Evolutionary conservation across 495 filamentous ascomycete species (phyloP), one percentile per base, ranked within the genome.

Genomic region (Evernia prunastri): DNA sequence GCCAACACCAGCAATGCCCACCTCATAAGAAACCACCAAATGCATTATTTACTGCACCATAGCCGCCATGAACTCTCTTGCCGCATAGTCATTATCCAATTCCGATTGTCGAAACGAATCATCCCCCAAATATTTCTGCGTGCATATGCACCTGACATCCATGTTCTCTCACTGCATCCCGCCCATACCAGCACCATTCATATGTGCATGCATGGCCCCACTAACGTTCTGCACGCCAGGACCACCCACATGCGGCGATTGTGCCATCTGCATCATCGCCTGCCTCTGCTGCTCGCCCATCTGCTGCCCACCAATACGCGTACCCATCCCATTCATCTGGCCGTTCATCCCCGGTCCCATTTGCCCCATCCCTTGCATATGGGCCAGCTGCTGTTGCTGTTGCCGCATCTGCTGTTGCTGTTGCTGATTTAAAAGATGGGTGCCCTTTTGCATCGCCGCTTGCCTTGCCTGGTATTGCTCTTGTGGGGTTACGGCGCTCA

Each of bases 351-450:
- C 49, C 27, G 27, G 51, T 20, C 27, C 27, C 4, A 54, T 54
- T 17, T 63, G 65, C 67, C 25, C 60, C 54, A 47, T 66, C 61
- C n/a, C 63, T 63, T 67, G 65, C 64, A 67, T 66, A n/a, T 69
- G 61, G 58, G 65, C 63, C 36, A 71, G 64, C 58, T 74, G 72
- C 66, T 73, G 74, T 33, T 71, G 67, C 60, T 70, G 72, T 36
- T 68, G 63, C 43, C 65, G 63, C 66, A 66, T 59, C 23, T 66
- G 43, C 9, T 58, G 45, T 40, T 35, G 45, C 35, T 35, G 62
- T 63, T 56, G 56, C 59, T 35, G 58, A 37, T 42, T 56, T n/a
- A 45, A 60, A 33, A 61, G 56, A 9, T 27, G n/a, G 4, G 23
- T 42, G 7, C 56, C 35, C 56, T 11, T 58, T 29, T 20, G 7